phyloP scores from a whole-genome alignment of 192 early-diverging fungal genomes.

The Backusella sp. region DNA sequence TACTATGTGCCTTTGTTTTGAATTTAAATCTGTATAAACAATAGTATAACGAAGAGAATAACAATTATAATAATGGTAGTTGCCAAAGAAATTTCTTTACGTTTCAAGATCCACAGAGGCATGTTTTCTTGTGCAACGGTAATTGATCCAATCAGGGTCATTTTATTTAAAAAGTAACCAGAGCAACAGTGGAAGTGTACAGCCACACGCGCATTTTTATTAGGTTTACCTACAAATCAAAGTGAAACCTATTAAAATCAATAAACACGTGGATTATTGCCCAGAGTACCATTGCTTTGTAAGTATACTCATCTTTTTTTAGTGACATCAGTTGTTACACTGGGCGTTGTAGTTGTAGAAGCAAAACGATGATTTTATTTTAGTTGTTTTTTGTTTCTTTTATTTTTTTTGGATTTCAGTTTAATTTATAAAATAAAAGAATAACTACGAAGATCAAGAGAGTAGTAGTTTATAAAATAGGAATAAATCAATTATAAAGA shows the following conservation, averaged over 20 bases:
- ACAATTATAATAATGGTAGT: too few relatives aligned
- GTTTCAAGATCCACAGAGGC: neutral
- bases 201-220: conserved; percentile 1
- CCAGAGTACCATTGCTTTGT: neutral
- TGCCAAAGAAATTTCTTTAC: neutral
- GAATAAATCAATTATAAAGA: neutral
- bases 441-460: neutral
- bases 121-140: neutral
- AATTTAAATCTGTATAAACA: too few relatives aligned
- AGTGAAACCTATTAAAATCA: neutral
- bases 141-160: neutral
- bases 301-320: neutral
- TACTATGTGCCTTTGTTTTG: too few relatives aligned
- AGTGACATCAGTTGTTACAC: neutral
- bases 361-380: neutral
- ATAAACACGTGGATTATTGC: neutral
- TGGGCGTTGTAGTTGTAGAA: neutral
- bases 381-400: neutral
- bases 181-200: neutral
- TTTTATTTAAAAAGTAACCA: neutral
- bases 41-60: too few relatives aligned
- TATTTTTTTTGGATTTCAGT: neutral
- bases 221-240: neutral
- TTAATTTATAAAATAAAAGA: neutral
- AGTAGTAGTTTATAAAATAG: neutral